Conservation (phyloP, 2,329 filamentous ascomycete genomes). For the Botrytis fragariae region DNA sequence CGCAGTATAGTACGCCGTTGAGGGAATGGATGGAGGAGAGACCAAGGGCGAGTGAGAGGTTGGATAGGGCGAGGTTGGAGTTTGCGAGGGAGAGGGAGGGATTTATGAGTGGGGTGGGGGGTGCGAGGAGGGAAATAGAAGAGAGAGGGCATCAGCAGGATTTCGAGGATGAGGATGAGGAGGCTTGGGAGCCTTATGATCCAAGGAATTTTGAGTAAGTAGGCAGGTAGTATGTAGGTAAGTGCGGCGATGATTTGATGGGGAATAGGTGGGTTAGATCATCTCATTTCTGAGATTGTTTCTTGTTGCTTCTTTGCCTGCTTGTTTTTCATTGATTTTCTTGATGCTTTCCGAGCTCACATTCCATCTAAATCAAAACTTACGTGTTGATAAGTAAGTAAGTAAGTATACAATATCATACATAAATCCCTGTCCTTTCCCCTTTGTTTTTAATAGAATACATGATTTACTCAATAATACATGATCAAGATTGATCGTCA, state of each 20-base stretch:
- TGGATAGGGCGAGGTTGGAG: neutral
- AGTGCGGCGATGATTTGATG: neutral
- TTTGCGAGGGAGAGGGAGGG: neutral
- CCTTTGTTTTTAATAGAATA: neutral
- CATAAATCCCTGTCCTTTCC: fast-evolving
- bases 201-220: neutral
- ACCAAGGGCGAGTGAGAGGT: neutral
- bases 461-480: neutral
- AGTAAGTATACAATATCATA: neutral
- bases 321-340: neutral
- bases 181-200: neutral
- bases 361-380: fast-evolving
- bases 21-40: neutral
- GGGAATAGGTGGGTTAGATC: neutral
- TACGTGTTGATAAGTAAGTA: neutral
- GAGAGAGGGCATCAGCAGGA: fast-evolving
- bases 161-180: neutral
- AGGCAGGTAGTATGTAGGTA: neutral
- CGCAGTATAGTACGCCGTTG: neutral
- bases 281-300: neutral
- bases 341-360: fast-evolving
- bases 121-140: fast-evolving
- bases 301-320: neutral
- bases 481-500: no score
- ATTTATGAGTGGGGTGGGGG: neutral